These are phyloP conservation scores for Moricandia arvensis DNA, from an alignment of 345 rosid species.

Conservation along the genomic window DNA sequence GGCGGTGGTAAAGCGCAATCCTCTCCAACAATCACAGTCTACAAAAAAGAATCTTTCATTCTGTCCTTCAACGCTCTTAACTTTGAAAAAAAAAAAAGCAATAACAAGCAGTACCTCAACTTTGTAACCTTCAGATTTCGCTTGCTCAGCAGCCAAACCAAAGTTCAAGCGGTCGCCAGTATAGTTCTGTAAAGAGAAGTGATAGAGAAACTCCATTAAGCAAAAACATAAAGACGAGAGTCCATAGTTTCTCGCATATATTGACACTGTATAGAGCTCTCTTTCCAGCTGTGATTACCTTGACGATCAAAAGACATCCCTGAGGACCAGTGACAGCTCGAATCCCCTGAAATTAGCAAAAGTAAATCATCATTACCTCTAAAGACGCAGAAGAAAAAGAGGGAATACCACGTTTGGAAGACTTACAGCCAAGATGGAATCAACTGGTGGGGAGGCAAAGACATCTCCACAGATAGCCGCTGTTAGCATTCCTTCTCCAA, in stretches of 20 bases:
- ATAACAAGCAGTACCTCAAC: constrained; percentile 61
- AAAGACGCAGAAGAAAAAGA: not conserved
- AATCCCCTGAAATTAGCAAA: constrained; percentile 65
- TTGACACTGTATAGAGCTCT: not conserved
- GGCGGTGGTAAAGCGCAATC: constrained; percentile 97
- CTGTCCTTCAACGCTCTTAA: not conserved
- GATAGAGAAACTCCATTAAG: constrained; percentile 19
- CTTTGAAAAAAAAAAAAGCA: not conserved
- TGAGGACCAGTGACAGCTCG: constrained; percentile 94
- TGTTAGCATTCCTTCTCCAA: constrained; percentile 99
- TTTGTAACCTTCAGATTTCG: constrained; percentile 95
- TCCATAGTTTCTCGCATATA: not conserved
- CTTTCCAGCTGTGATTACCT: constrained; percentile 45
- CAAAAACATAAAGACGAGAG: constrained; percentile 16
- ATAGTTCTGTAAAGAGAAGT: constrained; percentile 65
- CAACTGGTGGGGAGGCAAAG: constrained; percentile 92
- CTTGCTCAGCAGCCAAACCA: constrained; percentile 99
- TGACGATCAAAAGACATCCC: constrained; percentile 95
- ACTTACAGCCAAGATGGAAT: constrained; percentile 88
- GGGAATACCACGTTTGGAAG: not conserved
- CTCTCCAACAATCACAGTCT: constrained; percentile 95
- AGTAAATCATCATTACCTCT: not conserved
- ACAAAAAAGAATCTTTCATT: constrained; percentile 27
- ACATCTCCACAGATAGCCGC: constrained; percentile 96
- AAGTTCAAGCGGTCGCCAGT: constrained; percentile 97